These are phyloP conservation scores for Kwoniella dejecticola DNA, from an alignment of 768 basidiomycete species.

Conservation along the genomic window DNA sequence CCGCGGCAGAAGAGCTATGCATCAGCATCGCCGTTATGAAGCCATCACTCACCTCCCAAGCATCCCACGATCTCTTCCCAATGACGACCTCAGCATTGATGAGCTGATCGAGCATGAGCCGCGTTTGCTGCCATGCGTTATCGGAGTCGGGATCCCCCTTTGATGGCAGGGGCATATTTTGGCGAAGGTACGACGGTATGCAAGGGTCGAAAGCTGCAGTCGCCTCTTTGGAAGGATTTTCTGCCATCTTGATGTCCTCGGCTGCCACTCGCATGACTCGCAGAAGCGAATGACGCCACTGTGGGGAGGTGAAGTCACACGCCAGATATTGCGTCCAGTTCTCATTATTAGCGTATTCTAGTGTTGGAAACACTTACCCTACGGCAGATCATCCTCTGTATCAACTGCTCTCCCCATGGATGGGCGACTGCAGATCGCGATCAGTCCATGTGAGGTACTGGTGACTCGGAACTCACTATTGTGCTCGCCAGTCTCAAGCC, in stretches of 20 bases:
- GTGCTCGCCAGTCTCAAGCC: constrained; percentile 59
- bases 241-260: background rate
- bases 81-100: constrained; percentile 7
- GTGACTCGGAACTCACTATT: constrained; percentile 35
- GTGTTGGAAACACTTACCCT: constrained; percentile 31
- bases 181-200: constrained; percentile 41
- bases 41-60: constrained; percentile 29
- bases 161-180: constrained; percentile 50
- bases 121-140: constrained; percentile 24
- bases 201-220: constrained; percentile 36
- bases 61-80: background rate
- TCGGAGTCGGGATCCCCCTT: constrained; percentile 22
- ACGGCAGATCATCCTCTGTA: constrained; percentile 35
- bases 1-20: background rate
- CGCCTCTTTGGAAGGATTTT: background rate
- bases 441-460: too few species aligned
- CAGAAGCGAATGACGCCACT: background rate
- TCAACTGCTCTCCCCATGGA: constrained; percentile 28
- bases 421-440: constrained; percentile 15
- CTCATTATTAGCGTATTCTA: constrained; percentile 1
- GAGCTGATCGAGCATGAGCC: constrained; percentile 30
- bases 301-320: background rate
- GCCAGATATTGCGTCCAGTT: constrained; percentile 14
- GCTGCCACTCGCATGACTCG: constrained; percentile 13
- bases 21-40: background rate